A percentile compares a stretch with the other conserved stretches of the same genome.
phyloP scores from a whole-genome alignment of 2,329 filamentous ascomycete species.

The Onygenales sp. region DNA sequence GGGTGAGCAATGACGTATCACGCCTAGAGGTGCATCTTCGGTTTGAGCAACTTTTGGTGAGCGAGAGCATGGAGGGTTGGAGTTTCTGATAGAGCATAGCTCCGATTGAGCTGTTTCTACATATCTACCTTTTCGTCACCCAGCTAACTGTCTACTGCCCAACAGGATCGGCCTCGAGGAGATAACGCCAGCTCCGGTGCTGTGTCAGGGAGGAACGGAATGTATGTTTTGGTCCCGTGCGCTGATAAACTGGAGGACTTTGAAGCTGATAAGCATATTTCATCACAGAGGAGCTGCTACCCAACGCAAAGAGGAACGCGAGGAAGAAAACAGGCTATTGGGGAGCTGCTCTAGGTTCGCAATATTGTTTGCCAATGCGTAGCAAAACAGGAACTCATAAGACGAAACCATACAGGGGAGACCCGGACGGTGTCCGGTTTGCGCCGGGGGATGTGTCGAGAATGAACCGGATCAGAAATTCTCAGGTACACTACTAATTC shows the following conservation, averaged over 20 bases:
- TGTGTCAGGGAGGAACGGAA: not conserved
- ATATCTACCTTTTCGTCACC: too few species aligned
- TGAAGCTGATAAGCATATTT: too few species aligned
- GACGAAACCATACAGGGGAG: not conserved
- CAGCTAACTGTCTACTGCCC: too few species aligned
- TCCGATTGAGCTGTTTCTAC: too few species aligned
- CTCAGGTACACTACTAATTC: not conserved
- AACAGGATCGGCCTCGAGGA: not conserved
- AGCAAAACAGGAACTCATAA: not conserved
- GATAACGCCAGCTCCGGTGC: not conserved
- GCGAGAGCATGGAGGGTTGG: too few species aligned
- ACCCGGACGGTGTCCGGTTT: not conserved
- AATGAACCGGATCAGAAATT: not conserved
- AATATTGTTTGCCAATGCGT: not conserved
- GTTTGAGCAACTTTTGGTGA: not conserved
- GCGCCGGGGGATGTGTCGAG: not conserved
- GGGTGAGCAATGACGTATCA: constrained; percentile 13
- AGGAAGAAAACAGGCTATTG: constrained; percentile 9
- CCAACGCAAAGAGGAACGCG: not conserved
- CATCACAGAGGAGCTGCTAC: not conserved
- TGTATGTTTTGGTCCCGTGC: not conserved
- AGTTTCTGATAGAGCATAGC: too few species aligned
- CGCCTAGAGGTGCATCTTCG: constrained; percentile 1
- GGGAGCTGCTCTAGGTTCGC: constrained; percentile 1
- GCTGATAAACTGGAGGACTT: too few species aligned